phyloP scores from a whole-genome alignment of 2,329 filamentous ascomycete genomes.

The Neopestalotiopsis clavispora region DNA sequence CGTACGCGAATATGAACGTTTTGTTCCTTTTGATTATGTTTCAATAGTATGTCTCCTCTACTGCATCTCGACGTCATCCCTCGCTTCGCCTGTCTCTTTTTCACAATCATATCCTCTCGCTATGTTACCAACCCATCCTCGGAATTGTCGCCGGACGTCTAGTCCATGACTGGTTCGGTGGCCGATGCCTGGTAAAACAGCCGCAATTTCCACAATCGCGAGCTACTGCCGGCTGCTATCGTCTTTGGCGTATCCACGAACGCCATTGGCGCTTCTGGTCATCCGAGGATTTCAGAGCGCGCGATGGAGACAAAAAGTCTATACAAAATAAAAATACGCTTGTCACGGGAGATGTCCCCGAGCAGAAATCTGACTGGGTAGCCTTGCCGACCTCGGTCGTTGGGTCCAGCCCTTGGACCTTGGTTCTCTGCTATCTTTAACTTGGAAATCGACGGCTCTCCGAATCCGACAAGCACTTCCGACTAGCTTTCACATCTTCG shows the following conservation, averaged over 20 bases:
- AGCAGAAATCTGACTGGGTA: not conserved
- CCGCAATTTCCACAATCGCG: slow-evolving; percentile 12
- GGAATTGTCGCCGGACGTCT: not conserved
- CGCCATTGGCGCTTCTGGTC: not conserved
- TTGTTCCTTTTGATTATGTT: not conserved
- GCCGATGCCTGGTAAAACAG: not conserved
- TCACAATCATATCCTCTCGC: not conserved
- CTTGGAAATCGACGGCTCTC: no score
- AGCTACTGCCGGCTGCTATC: slow-evolving; percentile 4
- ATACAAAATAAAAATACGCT: not conserved
- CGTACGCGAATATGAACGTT: not conserved
- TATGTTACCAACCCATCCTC: not conserved
- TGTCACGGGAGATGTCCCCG: not conserved
- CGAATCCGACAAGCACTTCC: no score
- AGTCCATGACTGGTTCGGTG: slow-evolving; percentile 3
- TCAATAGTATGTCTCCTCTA: not conserved
- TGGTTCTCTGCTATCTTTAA: no score
- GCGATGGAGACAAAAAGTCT: not conserved
- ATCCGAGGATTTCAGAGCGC: not conserved
- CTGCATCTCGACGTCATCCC: not conserved
- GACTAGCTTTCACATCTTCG: no score
- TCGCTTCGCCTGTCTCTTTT: not conserved
- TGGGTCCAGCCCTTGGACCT: no score
- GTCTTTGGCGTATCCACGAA: not conserved
- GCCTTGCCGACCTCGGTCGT: not conserved